Evolutionary conservation across 108 stramenopile genomes (phyloP).

Genomic region (Craspedostauros australis): DNA sequence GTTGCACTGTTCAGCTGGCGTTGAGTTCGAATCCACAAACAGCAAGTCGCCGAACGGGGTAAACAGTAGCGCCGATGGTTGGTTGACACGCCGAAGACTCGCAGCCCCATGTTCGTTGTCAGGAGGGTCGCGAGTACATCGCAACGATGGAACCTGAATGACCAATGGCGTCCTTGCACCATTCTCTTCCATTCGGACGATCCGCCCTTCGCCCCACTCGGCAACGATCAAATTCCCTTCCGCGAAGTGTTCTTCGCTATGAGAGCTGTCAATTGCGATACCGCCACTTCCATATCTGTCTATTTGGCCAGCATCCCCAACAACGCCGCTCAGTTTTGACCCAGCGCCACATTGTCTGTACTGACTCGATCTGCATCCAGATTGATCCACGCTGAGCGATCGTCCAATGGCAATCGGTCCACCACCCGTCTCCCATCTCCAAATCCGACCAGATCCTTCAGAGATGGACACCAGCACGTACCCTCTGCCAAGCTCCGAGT

Average conservation of each 20-base stretch:
- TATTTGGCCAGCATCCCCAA: too few relatives aligned
- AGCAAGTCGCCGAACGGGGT: slow-evolving; percentile 74
- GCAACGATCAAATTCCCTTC: slow-evolving; percentile 37
- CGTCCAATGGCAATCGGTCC: slow-evolving; percentile 61
- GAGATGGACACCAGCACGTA: slow-evolving; percentile 38
- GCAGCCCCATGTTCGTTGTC: too few relatives aligned
- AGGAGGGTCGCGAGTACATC: too few relatives aligned
- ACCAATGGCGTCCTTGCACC: slow-evolving; percentile 64
- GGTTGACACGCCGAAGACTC: too few relatives aligned
- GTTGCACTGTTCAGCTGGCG: neutral
- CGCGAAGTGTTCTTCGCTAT: too few relatives aligned
- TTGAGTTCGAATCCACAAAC: slow-evolving; percentile 23
- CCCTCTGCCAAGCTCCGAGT: slow-evolving; percentile 47
- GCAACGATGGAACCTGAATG: slow-evolving; percentile 33
- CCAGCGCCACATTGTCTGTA: neutral
- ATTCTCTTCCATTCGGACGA: slow-evolving; percentile 50
- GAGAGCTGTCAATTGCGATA: slow-evolving; percentile 39
- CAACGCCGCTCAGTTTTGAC: too few relatives aligned
- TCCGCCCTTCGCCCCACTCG: slow-evolving; percentile 59
- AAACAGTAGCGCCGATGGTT: slow-evolving; percentile 45
- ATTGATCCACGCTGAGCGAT: slow-evolving; percentile 49
- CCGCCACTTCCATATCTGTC: slow-evolving; percentile 24
- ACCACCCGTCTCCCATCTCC: slow-evolving; percentile 62
- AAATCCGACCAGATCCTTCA: slow-evolving; percentile 39
- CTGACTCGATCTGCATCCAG: slow-evolving; percentile 46